Conservation (phyloP, 768 basidiomycete species). For the Trametes gibbosa region DNA sequence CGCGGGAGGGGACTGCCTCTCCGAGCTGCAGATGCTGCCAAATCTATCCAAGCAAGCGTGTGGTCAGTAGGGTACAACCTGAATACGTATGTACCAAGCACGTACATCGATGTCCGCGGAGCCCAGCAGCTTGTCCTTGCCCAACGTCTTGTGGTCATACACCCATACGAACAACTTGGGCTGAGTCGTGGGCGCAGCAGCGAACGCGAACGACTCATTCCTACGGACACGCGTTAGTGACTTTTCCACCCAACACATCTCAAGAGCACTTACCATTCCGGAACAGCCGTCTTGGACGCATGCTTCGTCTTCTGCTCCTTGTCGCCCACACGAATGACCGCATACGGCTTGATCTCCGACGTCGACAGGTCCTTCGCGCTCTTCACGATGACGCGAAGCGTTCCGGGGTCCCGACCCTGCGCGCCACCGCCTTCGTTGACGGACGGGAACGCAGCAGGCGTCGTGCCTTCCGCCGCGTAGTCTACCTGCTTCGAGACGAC, state of each 20-base stretch:
- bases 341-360: constrained; percentile 71
- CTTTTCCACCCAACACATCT: neutral
- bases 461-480: constrained; percentile 12
- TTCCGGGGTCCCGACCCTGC: constrained; percentile 53
- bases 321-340: constrained; percentile 73
- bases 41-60: constrained; percentile 49
- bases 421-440: constrained; percentile 14
- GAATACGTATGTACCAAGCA: neutral
- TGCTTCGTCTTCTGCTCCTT: constrained; percentile 87
- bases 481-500: constrained; percentile 54
- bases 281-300: constrained; percentile 63
- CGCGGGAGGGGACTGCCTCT: constrained; percentile 46
- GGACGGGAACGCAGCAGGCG: constrained; percentile 28
- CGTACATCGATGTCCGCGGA: constrained; percentile 79
- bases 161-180: constrained; percentile 63
- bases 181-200: constrained; percentile 54
- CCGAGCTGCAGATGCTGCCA: constrained; percentile 72
- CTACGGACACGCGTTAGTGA: constrained; percentile 37
- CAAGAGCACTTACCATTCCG: constrained; percentile 81
- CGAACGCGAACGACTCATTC: constrained; percentile 83
- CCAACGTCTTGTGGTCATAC: constrained; percentile 85
- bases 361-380: constrained; percentile 64
- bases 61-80: too few species aligned
- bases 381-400: constrained; percentile 69
- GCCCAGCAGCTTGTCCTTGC: constrained; percentile 84